Evolutionary conservation across 2,329 filamentous ascomycete species (phyloP).

Genomic region (Monosporascus sp.): DNA sequence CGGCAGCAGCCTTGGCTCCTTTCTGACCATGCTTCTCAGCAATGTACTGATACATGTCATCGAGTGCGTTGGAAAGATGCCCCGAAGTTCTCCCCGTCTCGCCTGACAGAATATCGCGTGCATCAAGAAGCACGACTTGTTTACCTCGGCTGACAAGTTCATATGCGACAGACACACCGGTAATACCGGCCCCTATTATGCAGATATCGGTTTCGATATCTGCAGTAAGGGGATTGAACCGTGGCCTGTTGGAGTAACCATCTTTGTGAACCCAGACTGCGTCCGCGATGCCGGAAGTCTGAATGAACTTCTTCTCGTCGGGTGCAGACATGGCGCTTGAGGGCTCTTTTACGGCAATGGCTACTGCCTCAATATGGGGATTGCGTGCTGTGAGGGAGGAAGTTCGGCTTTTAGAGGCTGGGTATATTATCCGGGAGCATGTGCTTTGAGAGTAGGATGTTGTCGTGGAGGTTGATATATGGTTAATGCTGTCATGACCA

Average conservation of each 20-base stretch:
- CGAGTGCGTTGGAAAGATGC: conserved; percentile 48
- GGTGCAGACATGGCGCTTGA: not conserved
- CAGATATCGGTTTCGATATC: conserved; percentile 43
- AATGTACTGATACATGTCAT: conserved; percentile 47
- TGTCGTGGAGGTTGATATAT: too few species aligned
- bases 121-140: conserved; percentile 47
- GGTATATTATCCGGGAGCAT: too few species aligned
- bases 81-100: conserved; percentile 50
- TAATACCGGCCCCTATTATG: conserved; percentile 47
- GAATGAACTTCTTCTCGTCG: conserved; percentile 15
- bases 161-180: conserved; percentile 46
- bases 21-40: conserved; percentile 45
- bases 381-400: too few species aligned
- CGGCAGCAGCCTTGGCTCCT: conserved; percentile 42
- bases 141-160: conserved; percentile 46
- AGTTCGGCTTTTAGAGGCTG: too few species aligned
- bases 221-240: conserved; percentile 34
- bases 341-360: too few species aligned
- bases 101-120: conserved; percentile 47
- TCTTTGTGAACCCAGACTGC: conserved; percentile 48
- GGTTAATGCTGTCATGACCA: too few species aligned
- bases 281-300: conserved; percentile 44
- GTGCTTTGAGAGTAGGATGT: too few species aligned
- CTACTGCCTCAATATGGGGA: too few species aligned
- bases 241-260: conserved; percentile 37